Percentiles rank a stretch among this genome's conserved stretches.
Evolutionary conservation across 768 basidiomycete genomes (phyloP).

Genomic region (Boletellus sp.): DNA sequence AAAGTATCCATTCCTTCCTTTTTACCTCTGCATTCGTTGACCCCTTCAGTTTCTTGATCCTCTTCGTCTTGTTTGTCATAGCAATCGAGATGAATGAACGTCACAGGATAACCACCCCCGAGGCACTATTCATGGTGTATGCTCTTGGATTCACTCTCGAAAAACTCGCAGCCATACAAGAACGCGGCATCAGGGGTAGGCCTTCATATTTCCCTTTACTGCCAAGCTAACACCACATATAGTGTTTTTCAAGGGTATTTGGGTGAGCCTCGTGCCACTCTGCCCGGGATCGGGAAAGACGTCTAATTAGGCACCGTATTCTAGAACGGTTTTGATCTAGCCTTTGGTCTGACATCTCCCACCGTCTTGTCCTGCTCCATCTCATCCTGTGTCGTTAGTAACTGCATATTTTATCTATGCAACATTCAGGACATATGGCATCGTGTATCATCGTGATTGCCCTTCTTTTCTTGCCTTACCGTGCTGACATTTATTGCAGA

Average conservation of each 20-base stretch:
- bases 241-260: slow-evolving; percentile 86
- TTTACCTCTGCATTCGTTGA: background rate
- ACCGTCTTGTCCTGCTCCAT: background rate
- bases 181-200: slow-evolving; percentile 85
- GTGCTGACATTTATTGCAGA: slow-evolving; percentile 35
- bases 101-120: slow-evolving; percentile 59
- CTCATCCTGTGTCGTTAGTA: slow-evolving; percentile 41
- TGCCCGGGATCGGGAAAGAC: slow-evolving; percentile 7
- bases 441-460: slow-evolving; percentile 53
- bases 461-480: background rate
- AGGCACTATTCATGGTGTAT: slow-evolving; percentile 75
- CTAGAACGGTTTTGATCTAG: slow-evolving; percentile 90
- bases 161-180: slow-evolving; percentile 92
- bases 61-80: slow-evolving; percentile 75
- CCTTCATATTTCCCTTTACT: background rate
- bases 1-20: slow-evolving; percentile 48
- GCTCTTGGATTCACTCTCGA: slow-evolving; percentile 84
- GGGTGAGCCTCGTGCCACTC: slow-evolving; percentile 45
- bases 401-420: slow-evolving; percentile 77
- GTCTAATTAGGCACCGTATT: slow-evolving; percentile 7
- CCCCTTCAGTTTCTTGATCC: slow-evolving; percentile 57
- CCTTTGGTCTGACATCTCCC: slow-evolving; percentile 58
- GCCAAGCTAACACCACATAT: slow-evolving; percentile 6
- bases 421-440: slow-evolving; percentile 71
- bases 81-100: slow-evolving; percentile 72